phyloP scores from a whole-genome alignment of 495 filamentous ascomycete genomes.

The Xylaria telfairii region DNA sequence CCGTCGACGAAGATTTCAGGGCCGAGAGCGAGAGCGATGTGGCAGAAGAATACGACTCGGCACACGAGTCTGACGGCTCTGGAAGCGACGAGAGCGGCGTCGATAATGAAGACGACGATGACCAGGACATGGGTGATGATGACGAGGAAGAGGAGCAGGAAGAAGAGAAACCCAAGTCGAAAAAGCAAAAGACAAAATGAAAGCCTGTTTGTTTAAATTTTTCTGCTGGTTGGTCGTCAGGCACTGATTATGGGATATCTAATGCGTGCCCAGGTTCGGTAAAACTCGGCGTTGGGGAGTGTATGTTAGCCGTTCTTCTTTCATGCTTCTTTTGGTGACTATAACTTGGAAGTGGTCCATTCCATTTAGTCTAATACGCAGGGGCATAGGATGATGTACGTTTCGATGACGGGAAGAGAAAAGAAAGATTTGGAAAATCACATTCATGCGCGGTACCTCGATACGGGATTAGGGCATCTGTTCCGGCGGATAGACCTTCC shows the following conservation, averaged over 20 bases:
- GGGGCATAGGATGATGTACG: neutral
- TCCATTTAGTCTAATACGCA: neutral
- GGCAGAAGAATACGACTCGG: conserved; percentile 93
- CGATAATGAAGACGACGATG: conserved; percentile 43
- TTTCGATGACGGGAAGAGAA: neutral
- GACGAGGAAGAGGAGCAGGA: conserved; percentile 41
- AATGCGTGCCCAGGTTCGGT: neutral
- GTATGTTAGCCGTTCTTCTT: neutral
- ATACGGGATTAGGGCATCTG: neutral
- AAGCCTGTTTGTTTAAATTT: neutral
- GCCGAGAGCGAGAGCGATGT: conserved; percentile 91
- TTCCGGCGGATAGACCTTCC: neutral
- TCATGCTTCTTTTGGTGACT: neutral
- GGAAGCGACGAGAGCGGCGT: conserved; percentile 64
- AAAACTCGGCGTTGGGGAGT: conserved; percentile 24
- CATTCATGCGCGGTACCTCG: neutral
- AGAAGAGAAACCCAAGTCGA: conserved; percentile 50
- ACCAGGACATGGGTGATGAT: conserved; percentile 42
- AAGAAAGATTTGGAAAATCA: neutral
- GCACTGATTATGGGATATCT: conserved; percentile 1
- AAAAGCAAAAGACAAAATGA: conserved; percentile 53
- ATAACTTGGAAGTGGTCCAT: neutral
- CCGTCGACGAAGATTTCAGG: conserved; percentile 94
- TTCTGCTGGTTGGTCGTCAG: neutral
- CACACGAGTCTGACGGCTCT: conserved; percentile 83